phyloP scores from a whole-genome alignment of 257 asterid genomes.

The Lycium ferocissimum region DNA sequence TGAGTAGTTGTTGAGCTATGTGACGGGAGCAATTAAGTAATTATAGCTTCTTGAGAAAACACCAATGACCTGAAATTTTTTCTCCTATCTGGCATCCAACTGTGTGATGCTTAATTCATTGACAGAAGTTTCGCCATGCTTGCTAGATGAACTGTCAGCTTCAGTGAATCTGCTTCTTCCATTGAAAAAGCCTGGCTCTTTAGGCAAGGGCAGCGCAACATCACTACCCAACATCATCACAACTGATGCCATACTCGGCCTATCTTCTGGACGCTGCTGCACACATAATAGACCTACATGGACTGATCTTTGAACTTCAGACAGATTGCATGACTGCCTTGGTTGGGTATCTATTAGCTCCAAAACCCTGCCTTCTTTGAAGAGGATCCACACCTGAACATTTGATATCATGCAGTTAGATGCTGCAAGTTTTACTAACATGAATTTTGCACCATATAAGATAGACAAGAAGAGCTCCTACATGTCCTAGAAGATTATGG shows the following conservation, averaged over 20 bases:
- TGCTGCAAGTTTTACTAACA: background rate
- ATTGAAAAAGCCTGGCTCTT: background rate
- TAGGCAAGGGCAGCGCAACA: background rate
- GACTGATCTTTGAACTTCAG: background rate
- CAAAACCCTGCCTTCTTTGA: background rate
- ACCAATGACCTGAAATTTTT: background rate
- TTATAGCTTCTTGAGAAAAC: background rate
- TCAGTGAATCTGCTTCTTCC: background rate
- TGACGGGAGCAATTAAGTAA: background rate
- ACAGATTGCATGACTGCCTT: background rate
- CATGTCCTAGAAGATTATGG: conserved; percentile 13
- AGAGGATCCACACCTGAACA: background rate
- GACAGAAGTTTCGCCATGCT: background rate
- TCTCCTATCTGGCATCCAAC: conserved; percentile 18
- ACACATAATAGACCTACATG: background rate
- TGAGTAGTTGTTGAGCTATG: background rate
- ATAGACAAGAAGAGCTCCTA: background rate
- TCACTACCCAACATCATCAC: conserved; percentile 2
- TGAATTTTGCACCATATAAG: background rate
- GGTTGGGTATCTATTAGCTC: background rate
- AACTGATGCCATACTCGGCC: background rate
- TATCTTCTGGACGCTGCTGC: conserved; percentile 1
- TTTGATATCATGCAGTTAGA: conserved; percentile 1
- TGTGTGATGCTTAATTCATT: conserved; percentile 16
- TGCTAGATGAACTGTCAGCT: background rate